Evolutionary conservation across 331 rosid species (phyloP).

Genomic region (Dryas integrifolia): DNA sequence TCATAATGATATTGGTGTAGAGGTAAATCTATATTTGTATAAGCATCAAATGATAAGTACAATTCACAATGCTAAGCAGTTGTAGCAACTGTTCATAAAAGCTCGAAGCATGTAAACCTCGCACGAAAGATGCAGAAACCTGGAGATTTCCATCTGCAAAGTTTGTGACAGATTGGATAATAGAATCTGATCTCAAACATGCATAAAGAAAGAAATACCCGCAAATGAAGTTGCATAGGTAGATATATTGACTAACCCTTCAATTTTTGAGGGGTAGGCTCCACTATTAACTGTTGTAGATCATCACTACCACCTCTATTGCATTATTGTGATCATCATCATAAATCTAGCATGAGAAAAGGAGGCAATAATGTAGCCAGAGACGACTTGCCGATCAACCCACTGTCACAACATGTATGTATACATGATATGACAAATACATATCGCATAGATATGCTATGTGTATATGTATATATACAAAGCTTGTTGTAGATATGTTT

Average conservation of each 20-base stretch:
- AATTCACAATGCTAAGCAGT: not conserved
- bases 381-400: conserved; percentile 70
- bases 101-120: not conserved
- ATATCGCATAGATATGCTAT: not conserved
- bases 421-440: not conserved
- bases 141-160: not conserved
- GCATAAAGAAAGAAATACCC: not conserved
- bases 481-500: not conserved
- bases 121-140: not conserved
- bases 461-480: not conserved
- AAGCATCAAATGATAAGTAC: not conserved
- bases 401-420: not conserved
- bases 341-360: conserved; percentile 72
- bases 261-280: not conserved
- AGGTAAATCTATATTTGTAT: too few relatives aligned
- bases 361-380: conserved; percentile 66
- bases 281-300: not conserved
- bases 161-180: not conserved
- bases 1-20: too few relatives aligned
- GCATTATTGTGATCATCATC: conserved; percentile 34
- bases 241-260: not conserved
- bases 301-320: too few relatives aligned
- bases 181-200: not conserved
- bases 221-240: not conserved
- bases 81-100: not conserved